phyloP scores from a whole-genome alignment of 1,139 yeast species.

The Hemisphaericaspora lyxosophila region DNA sequence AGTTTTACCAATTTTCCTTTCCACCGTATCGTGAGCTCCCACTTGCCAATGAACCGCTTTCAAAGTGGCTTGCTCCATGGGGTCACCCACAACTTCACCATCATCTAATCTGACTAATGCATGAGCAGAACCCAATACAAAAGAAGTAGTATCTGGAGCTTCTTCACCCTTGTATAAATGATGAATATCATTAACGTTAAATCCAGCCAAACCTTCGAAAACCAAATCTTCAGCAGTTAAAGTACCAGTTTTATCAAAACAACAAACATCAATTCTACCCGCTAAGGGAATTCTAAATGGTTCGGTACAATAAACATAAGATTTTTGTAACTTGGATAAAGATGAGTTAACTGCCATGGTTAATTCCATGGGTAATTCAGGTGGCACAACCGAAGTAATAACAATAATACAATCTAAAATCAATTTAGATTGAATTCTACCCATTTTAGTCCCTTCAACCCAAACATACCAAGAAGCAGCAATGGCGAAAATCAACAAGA shows the following conservation, averaged over 20 bases:
- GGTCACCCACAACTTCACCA: constrained; percentile 98
- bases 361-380: constrained; percentile 98
- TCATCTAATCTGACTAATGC: constrained; percentile 91
- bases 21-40: constrained; percentile 68
- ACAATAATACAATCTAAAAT: constrained; percentile 94
- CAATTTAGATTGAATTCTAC: constrained; percentile 90
- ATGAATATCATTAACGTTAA: constrained; percentile 53
- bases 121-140: constrained; percentile 91
- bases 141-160: constrained; percentile 65
- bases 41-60: constrained; percentile 86
- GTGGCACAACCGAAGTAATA: constrained; percentile 97
- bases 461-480: constrained; percentile 98
- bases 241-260: constrained; percentile 98
- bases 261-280: constrained; percentile 96
- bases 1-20: constrained; percentile 42
- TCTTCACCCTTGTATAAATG: constrained; percentile 57
- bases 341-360: constrained; percentile 97
- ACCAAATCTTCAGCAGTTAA: constrained; percentile 95
- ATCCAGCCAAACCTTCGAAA: constrained; percentile 95
- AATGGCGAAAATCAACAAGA: constrained; percentile 85
- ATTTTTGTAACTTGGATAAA: constrained; percentile 81
- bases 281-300: constrained; percentile 98
- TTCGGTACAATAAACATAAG: constrained; percentile 92
- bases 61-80: constrained; percentile 97
- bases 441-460: constrained; percentile 96